A percentile compares a stretch with the other conserved stretches of the same genome.
These are phyloP conservation scores for Dipteronia sinensis DNA, from an alignment of 345 rosid species.

Conservation along the genomic window DNA sequence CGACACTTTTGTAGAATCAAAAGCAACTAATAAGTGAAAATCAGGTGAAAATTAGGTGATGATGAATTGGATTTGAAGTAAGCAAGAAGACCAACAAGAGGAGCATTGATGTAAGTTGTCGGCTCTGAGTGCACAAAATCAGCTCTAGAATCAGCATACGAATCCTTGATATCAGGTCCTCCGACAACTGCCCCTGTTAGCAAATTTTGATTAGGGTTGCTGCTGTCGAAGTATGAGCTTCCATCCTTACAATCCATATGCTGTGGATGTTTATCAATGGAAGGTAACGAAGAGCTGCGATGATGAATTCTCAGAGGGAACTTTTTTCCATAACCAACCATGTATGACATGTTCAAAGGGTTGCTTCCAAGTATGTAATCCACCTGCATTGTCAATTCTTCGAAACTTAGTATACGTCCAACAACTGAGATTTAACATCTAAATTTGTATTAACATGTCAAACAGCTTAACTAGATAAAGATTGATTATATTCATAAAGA, in stretches of 20 bases:
- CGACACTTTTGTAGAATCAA: not conserved
- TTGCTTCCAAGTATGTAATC: conserved; percentile 89
- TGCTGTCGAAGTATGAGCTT: conserved; percentile 35
- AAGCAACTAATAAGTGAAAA: not conserved
- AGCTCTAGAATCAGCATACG: conserved; percentile 50
- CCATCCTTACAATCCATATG: conserved; percentile 58
- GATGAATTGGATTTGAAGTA: conserved; percentile 42
- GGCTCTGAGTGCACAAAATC: conserved; percentile 60
- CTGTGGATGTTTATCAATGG: conserved; percentile 39
- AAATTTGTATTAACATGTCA: too few relatives aligned
- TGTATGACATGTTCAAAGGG: conserved; percentile 74
- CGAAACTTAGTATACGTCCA: too few relatives aligned
- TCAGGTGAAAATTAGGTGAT: not conserved
- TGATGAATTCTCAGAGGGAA: conserved; percentile 77
- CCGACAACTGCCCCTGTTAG: conserved; percentile 76
- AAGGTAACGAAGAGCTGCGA: conserved; percentile 70
- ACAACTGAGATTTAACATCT: too few relatives aligned
- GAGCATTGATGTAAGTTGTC: conserved; percentile 62
- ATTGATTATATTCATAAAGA: too few relatives aligned
- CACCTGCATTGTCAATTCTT: conserved; percentile 33
- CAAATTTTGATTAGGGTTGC: conserved; percentile 57
- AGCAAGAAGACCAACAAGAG: conserved; percentile 66
- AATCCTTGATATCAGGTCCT: conserved; percentile 67
- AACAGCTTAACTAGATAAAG: not conserved
- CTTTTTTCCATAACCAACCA: conserved; percentile 74